phyloP scores from a whole-genome alignment of 176 grass and related monocot genomes.

The Oryza meyeriana region DNA sequence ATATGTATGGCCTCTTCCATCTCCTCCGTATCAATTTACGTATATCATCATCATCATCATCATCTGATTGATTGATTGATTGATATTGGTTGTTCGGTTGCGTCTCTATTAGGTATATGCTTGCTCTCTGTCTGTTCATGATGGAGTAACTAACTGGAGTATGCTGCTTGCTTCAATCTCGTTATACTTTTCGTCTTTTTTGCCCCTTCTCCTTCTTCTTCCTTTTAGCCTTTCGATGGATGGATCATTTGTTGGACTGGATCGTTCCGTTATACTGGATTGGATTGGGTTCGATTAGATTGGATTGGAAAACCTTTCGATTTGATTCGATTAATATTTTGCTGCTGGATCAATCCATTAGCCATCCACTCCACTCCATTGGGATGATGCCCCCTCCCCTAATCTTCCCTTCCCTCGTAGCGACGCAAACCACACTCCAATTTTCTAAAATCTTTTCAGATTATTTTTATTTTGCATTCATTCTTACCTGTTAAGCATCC shows the following conservation, averaged over 20 bases:
- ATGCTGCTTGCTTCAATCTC: background rate
- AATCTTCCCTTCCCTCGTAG: background rate
- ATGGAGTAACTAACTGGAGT: too few relatives aligned
- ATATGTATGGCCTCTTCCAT: too few relatives aligned
- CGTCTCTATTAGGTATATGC: too few relatives aligned
- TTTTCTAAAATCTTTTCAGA: background rate
- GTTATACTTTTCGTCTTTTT: background rate
- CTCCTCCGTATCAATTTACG: too few relatives aligned
- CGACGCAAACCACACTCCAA: background rate
- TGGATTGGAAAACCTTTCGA: background rate
- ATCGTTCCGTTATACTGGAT: too few relatives aligned
- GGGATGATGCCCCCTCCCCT: background rate
- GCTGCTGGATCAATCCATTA: background rate
- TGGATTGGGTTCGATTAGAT: background rate
- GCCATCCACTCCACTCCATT: too few relatives aligned
- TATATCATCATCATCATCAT: too few relatives aligned
- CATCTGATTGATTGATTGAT: too few relatives aligned
- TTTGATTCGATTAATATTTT: background rate
- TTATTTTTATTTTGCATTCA: too few relatives aligned
- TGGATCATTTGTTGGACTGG: background rate
- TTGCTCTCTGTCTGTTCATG: too few relatives aligned
- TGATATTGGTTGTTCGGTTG: too few relatives aligned
- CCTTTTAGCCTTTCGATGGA: background rate
- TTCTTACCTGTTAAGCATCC: background rate
- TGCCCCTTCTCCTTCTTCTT: background rate